Evolutionary conservation across 1,284 basidiomycete genomes (phyloP).

Genomic region (Moesziomyces aphidis): DNA sequence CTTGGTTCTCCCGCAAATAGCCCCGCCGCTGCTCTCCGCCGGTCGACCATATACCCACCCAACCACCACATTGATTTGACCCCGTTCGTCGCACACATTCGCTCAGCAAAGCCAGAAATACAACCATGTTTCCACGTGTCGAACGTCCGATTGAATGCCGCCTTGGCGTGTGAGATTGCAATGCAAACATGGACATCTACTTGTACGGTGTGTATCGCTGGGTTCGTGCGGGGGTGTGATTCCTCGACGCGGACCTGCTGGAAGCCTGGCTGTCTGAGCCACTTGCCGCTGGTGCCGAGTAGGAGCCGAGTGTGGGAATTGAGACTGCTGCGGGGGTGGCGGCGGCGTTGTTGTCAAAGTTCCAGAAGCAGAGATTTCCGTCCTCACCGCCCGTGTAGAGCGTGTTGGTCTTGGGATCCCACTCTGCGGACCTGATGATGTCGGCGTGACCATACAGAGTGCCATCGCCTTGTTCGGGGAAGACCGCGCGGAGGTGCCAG

Average conservation of each 20-base stretch:
- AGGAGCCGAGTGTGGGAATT: slow-evolving; percentile 4
- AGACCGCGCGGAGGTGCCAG: slow-evolving; percentile 35
- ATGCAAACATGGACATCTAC: neutral
- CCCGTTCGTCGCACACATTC: neutral
- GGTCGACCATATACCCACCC: neutral
- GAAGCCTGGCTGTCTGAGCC: slow-evolving; percentile 7
- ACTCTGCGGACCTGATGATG: slow-evolving; percentile 54
- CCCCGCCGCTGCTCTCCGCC: neutral
- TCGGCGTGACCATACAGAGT: slow-evolving; percentile 51
- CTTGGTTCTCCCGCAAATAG: slow-evolving; percentile 10
- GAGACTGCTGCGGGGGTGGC: neutral
- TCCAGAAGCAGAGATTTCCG: slow-evolving; percentile 55
- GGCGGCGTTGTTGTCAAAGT: slow-evolving; percentile 18
- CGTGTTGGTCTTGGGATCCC: slow-evolving; percentile 30
- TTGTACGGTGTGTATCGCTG: slow-evolving; percentile 46
- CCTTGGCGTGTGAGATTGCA: neutral
- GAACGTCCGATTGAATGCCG: too few relatives aligned
- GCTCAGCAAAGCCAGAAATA: neutral
- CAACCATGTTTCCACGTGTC: neutral
- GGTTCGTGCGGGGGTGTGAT: slow-evolving; percentile 16
- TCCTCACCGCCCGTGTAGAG: slow-evolving; percentile 60
- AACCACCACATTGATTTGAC: neutral
- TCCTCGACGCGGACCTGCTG: slow-evolving; percentile 22
- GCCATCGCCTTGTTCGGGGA: slow-evolving; percentile 44
- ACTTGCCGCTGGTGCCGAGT: neutral